Evolutionary conservation across 805 yeast species (phyloP).

Genomic region (Grigorovia jiainica): DNA sequence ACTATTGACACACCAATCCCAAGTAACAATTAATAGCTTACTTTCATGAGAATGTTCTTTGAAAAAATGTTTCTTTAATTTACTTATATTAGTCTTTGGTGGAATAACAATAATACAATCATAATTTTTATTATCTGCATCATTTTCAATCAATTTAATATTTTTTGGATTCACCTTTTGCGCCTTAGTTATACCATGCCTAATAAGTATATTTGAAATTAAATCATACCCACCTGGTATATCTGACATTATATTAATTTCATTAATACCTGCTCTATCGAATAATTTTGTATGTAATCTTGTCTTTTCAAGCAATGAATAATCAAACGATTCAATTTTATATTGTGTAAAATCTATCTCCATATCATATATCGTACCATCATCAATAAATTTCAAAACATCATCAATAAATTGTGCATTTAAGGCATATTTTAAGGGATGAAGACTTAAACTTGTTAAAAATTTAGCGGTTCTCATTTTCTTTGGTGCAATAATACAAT

Average conservation of each 20-base stretch:
- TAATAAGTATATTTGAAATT: constrained; percentile 19
- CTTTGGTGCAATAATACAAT: constrained; percentile 66
- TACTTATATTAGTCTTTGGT: constrained; percentile 21
- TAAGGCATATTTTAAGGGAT: constrained; percentile 39
- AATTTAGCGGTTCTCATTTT: constrained; percentile 84
- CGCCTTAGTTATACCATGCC: constrained; percentile 18
- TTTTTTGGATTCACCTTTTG: constrained; percentile 17
- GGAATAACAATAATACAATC: constrained; percentile 43
- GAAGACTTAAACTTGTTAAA: constrained; percentile 54
- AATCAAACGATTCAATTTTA: constrained; percentile 28
- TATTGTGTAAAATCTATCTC: constrained; percentile 18
- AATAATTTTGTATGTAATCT: constrained; percentile 16
- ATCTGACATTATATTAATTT: constrained; percentile 21
- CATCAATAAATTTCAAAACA: constrained; percentile 29
- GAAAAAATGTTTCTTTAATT: constrained; percentile 12
- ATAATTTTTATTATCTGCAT: not conserved
- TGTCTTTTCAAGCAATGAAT: constrained; percentile 13
- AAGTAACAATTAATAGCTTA: constrained; percentile 19
- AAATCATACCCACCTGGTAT: constrained; percentile 23
- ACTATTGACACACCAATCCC: constrained; percentile 29
- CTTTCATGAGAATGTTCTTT: constrained; percentile 2
- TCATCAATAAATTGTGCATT: constrained; percentile 47
- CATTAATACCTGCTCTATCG: constrained; percentile 16
- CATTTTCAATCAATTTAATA: not conserved
- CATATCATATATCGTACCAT: constrained; percentile 5